These are phyloP conservation scores for Podosphaera fusca DNA, from an alignment of 2,329 filamentous ascomycete species.

Conservation along the genomic window DNA sequence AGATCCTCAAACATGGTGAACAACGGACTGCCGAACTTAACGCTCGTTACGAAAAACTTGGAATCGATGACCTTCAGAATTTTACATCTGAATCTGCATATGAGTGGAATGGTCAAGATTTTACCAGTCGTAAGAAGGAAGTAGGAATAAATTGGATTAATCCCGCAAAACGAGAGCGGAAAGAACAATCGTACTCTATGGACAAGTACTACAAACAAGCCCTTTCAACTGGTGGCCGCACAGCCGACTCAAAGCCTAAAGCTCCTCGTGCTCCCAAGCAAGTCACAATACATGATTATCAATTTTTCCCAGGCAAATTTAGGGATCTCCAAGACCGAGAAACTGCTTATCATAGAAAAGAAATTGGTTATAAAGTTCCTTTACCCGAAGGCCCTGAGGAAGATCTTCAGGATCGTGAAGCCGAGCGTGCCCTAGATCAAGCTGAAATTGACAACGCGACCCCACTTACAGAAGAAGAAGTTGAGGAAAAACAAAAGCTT, in stretches of 20 bases:
- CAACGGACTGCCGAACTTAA: slow-evolving; percentile 74
- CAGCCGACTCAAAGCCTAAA: slow-evolving; percentile 74
- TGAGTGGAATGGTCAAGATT: slow-evolving; percentile 96
- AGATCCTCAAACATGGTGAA: slow-evolving; percentile 68
- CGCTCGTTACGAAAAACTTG: slow-evolving; percentile 86
- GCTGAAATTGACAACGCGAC: slow-evolving; percentile 81
- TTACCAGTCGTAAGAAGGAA: slow-evolving; percentile 76
- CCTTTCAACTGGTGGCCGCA: slow-evolving; percentile 54
- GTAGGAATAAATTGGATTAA: slow-evolving; percentile 95
- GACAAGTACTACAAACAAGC: slow-evolving; percentile 96
- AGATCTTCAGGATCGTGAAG: slow-evolving; percentile 64
- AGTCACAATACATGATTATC: slow-evolving; percentile 78
- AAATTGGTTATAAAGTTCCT: slow-evolving; percentile 85
- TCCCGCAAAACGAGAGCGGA: slow-evolving; percentile 90
- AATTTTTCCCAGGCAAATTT: slow-evolving; percentile 76
- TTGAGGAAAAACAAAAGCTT: slow-evolving; percentile 62
- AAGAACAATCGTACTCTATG: slow-evolving; percentile 94
- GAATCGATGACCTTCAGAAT: slow-evolving; percentile 90
- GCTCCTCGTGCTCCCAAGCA: slow-evolving; percentile 91
- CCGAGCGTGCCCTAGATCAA: slow-evolving; percentile 70
- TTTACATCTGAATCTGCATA: slow-evolving; percentile 95
- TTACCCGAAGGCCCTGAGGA: slow-evolving; percentile 74
- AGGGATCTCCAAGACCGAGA: slow-evolving; percentile 86
- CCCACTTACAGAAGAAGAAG: slow-evolving; percentile 71
- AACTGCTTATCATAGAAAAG: slow-evolving; percentile 85